Evolutionary conservation across 1,284 basidiomycete species (phyloP), one percentile per base, ranked within the genome.

Genomic region (Amylostereum chailletii): DNA sequence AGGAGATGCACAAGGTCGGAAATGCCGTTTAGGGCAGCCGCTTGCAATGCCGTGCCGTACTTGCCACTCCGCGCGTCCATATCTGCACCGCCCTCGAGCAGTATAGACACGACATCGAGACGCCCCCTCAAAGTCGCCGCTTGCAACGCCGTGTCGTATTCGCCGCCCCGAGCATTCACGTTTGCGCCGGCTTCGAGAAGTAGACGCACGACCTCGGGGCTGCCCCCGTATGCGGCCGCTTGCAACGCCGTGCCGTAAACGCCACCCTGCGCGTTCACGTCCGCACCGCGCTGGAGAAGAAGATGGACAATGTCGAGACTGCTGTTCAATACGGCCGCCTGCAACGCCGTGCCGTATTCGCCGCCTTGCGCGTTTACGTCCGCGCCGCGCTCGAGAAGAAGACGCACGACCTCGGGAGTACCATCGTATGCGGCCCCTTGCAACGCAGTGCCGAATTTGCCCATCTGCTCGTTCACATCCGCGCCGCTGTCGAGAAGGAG

Each of bases 241-340:
- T 45, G 48, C 42, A 49, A 19, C 4, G 48, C 48, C 30, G 42
- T 45, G 7, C 29, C 10, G 27, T 41, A 9, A 19, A 8, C 8
- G 4, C 9, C 3, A 26, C 33, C 11, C 26, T 34, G 27, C n/a
- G 32, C n/a, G n/a, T 46, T 42, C 2, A 40, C n/a, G 29, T 48
- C 27, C 2, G 46, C 46, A 11, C 50, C 50, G 5, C 42, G n/a
- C 9, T 42, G 27, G 6, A 43, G 42, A 11, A 63, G 53, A 46
- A 51, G 8, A 33, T 30, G 27, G 30, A 42, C 39, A 9, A 46
- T 29, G 1, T 34, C 34, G 2, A 39, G 5, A 10, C 39, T 27
- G n/a, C 48, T 32, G 9, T 46, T 45, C 8, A 7, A 11, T 4
- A 39, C 4, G 8, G 42, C 37, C 6, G 19, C 36, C 7, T 39